Evolutionary conservation across 75 land plant species (phyloP).

Genomic region (Pseudotsuga menziesii): DNA sequence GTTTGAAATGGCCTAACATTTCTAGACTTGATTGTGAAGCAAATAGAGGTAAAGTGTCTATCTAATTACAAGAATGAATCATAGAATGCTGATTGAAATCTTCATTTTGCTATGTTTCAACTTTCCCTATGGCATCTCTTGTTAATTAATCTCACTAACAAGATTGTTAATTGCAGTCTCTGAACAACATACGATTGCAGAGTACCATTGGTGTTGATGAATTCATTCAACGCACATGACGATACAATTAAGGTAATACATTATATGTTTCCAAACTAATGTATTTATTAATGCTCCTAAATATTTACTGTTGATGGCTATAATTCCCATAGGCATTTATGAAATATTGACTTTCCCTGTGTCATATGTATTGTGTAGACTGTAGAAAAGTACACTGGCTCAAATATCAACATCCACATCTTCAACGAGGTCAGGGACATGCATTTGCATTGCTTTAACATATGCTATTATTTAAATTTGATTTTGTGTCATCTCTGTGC

Average conservation of each 20-base stretch:
- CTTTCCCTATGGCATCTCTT: background rate
- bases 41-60: slow-evolving; percentile 71
- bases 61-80: background rate
- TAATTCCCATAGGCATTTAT: background rate
- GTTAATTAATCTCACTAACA: background rate
- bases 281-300: background rate
- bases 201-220: slow-evolving; percentile 93
- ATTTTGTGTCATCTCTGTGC: background rate
- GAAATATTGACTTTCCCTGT: background rate
- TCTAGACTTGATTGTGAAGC: slow-evolving; percentile 93
- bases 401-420: slow-evolving; percentile 78
- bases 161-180: slow-evolving; percentile 36
- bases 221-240: slow-evolving; percentile 99
- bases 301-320: background rate
- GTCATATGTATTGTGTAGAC: slow-evolving; percentile 38
- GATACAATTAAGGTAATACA: slow-evolving; percentile 77
- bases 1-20: slow-evolving; percentile 97
- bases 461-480: background rate
- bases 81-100: background rate
- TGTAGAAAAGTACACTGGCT: slow-evolving; percentile 69
- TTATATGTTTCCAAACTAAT: background rate
- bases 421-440: slow-evolving; percentile 76
- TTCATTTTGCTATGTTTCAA: background rate
- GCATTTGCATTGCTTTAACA: background rate
- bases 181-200: slow-evolving; percentile 77